Evolutionary conservation across 306 rosid species (phyloP).

Genomic region (Purshia tridentata): DNA sequence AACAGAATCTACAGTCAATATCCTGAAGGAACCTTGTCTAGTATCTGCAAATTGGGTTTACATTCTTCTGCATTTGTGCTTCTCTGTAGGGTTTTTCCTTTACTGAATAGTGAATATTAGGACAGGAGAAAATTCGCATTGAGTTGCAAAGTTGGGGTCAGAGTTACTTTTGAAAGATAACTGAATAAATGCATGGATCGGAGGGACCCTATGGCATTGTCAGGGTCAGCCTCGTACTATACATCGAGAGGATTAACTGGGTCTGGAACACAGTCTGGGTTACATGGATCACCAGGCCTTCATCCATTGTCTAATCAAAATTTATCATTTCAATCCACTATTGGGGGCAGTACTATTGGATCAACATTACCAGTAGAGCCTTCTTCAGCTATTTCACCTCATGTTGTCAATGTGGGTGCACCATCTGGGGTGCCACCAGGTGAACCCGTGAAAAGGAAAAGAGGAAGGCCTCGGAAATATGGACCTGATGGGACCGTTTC

Average conservation of each 20-base stretch:
- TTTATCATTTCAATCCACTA: conserved; percentile 54
- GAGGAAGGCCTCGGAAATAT: conserved; percentile 95
- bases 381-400: conserved; percentile 52
- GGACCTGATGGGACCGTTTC: conserved; percentile 86
- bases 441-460: conserved; percentile 73
- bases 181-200: conserved; percentile 90
- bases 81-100: conserved; percentile 29
- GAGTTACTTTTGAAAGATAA: conserved; percentile 32
- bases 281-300: conserved; percentile 54
- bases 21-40: conserved; percentile 23
- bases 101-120: conserved; percentile 29
- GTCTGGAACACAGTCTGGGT: conserved; percentile 60
- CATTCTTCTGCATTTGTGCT: conserved; percentile 26
- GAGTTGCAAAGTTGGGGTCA: conserved; percentile 25
- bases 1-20: background rate
- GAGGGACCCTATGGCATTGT: conserved; percentile 74
- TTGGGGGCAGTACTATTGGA: conserved; percentile 59
- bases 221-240: conserved; percentile 77
- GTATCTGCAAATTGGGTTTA: conserved; percentile 22
- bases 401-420: conserved; percentile 68
- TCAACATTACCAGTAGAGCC: conserved; percentile 64
- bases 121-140: conserved; percentile 33
- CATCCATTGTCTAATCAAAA: conserved; percentile 59
- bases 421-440: conserved; percentile 50
- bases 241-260: conserved; percentile 64